Conservation (phyloP, 768 basidiomycete species). For the Lactifluus piperatus region DNA sequence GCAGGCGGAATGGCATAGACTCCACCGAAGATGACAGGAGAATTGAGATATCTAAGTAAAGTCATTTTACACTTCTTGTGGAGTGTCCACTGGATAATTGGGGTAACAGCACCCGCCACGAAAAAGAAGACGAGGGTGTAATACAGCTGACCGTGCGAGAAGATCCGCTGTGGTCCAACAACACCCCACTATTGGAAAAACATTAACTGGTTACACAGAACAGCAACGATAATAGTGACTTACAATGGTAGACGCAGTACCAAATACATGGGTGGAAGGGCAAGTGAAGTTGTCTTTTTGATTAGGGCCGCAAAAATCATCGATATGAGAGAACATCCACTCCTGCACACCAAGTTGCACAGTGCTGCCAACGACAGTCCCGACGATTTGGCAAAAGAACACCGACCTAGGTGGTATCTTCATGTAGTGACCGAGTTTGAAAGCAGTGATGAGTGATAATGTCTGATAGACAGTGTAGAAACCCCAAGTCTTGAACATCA, state of each 20-base stretch:
- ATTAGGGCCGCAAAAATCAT: constrained; percentile 36
- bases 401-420: not conserved
- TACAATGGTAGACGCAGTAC: constrained; percentile 21
- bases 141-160: not conserved
- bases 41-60: constrained; percentile 53
- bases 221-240: not conserved
- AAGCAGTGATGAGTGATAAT: not conserved
- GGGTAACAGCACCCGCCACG: constrained; percentile 61
- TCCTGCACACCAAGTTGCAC: constrained; percentile 45
- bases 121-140: constrained; percentile 50
- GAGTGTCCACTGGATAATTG: constrained; percentile 45
- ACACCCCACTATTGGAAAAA: not conserved
- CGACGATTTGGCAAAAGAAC: too few species aligned
- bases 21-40: constrained; percentile 38
- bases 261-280: constrained; percentile 41
- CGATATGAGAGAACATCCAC: constrained; percentile 21
- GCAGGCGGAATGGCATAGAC: too few species aligned
- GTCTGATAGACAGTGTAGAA: not conserved
- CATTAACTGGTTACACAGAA: not conserved
- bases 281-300: constrained; percentile 29
- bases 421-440: not conserved
- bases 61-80: constrained; percentile 4
- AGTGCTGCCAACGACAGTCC: too few species aligned
- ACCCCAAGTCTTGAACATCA: not conserved
- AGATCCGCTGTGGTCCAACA: not conserved